These are phyloP conservation scores for Myrmaecium sp. DNA, from an alignment of 2,329 filamentous ascomycete genomes.

Conservation along the genomic window DNA sequence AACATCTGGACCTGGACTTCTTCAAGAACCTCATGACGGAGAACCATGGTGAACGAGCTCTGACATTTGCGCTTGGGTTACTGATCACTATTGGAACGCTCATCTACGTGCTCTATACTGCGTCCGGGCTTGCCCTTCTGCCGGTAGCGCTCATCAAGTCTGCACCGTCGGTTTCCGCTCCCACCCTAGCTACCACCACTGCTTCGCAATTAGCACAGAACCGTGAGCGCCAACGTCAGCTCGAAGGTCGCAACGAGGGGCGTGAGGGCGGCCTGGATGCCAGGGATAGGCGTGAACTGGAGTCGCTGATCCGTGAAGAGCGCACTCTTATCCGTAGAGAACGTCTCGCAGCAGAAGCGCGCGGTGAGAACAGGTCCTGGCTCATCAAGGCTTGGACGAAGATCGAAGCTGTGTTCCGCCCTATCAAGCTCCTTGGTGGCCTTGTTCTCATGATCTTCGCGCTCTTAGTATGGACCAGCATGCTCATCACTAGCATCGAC, in stretches of 20 bases:
- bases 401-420: constrained; percentile 64
- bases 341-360: constrained; percentile 67
- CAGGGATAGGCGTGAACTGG: constrained; percentile 78
- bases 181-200: constrained; percentile 59
- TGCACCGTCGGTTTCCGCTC: constrained; percentile 69
- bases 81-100: constrained; percentile 74
- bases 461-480: constrained; percentile 68
- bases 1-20: constrained; percentile 70
- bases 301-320: constrained; percentile 75
- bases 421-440: constrained; percentile 75
- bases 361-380: constrained; percentile 58
- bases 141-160: constrained; percentile 87
- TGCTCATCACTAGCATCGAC: constrained; percentile 91
- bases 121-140: constrained; percentile 71
- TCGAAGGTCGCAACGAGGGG: constrained; percentile 71
- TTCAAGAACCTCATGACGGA: constrained; percentile 71
- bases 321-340: constrained; percentile 81
- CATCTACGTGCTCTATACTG: constrained; percentile 78
- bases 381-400: constrained; percentile 66
- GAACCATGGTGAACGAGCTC: constrained; percentile 80
- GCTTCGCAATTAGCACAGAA: constrained; percentile 71
- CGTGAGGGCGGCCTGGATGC: constrained; percentile 57
- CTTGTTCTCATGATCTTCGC: constrained; percentile 59
- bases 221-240: constrained; percentile 76
- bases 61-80: constrained; percentile 81